Evolutionary conservation across 1,139 yeast genomes (phyloP), one percentile per base, ranked within the genome.

Genomic region (Pichia sp.): DNA sequence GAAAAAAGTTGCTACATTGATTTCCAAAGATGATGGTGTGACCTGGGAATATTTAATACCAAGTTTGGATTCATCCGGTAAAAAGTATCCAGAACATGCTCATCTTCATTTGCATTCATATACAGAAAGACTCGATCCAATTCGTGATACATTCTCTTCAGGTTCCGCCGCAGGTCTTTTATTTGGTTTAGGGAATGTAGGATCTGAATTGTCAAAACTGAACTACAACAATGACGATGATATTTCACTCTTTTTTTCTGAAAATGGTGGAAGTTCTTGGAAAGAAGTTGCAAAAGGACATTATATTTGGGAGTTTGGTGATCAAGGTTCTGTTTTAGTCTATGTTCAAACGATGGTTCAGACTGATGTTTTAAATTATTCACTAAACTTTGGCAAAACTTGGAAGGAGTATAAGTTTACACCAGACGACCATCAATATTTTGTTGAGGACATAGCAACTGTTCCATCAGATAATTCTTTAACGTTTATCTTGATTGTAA

Each of bases 251-350:
- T 91, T 77, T 52, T 63, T 91, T 48, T 79, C 95, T 12, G 67
- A 71, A 5, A 96, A 93, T 63, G 98, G 94, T 3, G 99, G 99
- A 35, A 63, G 79, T 4, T 72, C 89, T 2, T 91, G 98, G 98
- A 75, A 62, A 42, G 95, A 86, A 60, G 66, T 88, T 22, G 71
- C 64, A 40, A 74, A 81, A 48, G 94, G 95, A 1, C 72, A 76
- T 0, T 73, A 74, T 54, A 83, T 83, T 76, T 93, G 97, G 97
- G 97, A 89, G 60, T 91, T 71, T 61, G 98, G 97, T 45, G 98
- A 93, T 59, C 82, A 88, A 51, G 98, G 99, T 7, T 79, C 95
- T 1, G 72, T 93, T 33, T 64, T 91, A 44, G 86, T 84, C 1
- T 61, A 89, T 38, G 91, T 83, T 4, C 69, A 76, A 39, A 75